Base-by-base conservation (phyloP, 2,329 filamentous ascomycete genomes). In the Talaromyces sp. region DNA sequence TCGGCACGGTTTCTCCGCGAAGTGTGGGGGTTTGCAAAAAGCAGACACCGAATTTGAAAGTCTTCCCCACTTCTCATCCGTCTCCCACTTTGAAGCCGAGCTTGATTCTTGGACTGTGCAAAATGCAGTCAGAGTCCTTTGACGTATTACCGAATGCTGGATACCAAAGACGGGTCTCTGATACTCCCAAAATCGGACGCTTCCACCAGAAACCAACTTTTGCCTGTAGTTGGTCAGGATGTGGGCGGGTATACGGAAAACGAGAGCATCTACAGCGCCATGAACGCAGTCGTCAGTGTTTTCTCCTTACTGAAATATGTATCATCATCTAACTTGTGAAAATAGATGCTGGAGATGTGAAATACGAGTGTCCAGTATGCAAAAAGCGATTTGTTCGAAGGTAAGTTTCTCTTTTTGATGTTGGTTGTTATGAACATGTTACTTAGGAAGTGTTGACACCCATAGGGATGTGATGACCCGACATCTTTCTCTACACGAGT, bases 381-480 rank as follows among this genome's bases (percentile, higher is more conserved):
- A 58, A 62, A 54, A 63, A 63, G 56, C 62, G 62, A 35, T 63
- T 63, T 56, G 62, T 58, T 54, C 59, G 62, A 59, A 58, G 62
- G 62, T 63, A 56, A 59, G 50, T 41, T 32, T 19, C 27, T 48
- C 43, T 48, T 24, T 48, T 48, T 19, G 43, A 48, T 24, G 19
- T 48, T 24, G 12, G 43, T 48, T 48, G 43, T 48, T 48, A 48
- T 48, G 8, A 48, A 38, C 46, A 51, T 52, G 31, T 24, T 52
- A 10, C 56, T 41, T 38, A 27, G 26, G 51, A 14, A 21, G 24
- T 56, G 32, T 32, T 51, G 17, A 27, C 21, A 50, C 54, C 54
- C 9, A 56, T 61, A 63, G 62, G 38, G 62, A 63, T 57, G 62
- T 63, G 19, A 63, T 63, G 62, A 57, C 62, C 29, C 62, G 62